These are phyloP conservation scores for Knoxia roxburghii DNA, from an alignment of 257 asterid genomes.

Conservation along the genomic window DNA sequence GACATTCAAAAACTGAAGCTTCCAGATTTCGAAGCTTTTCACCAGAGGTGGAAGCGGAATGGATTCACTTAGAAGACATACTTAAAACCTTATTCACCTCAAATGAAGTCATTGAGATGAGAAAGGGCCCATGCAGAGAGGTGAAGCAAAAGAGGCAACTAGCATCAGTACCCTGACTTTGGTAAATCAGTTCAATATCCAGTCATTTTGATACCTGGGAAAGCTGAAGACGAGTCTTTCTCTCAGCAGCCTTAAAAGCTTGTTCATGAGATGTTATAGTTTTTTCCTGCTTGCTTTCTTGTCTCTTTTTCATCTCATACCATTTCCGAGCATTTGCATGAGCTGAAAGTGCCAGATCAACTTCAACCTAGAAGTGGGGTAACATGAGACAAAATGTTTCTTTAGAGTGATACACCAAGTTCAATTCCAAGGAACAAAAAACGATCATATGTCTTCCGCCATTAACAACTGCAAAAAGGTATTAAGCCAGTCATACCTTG, in stretches of 20 bases:
- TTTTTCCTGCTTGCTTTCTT: slow-evolving; percentile 95
- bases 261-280: slow-evolving; percentile 87
- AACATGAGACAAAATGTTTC: not conserved
- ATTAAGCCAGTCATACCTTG: slow-evolving; percentile 45
- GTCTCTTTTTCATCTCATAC: slow-evolving; percentile 91
- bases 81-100: too few relatives aligned
- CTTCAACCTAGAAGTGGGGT: slow-evolving; percentile 63
- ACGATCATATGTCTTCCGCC: slow-evolving; percentile 6
- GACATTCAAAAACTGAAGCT: too few relatives aligned
- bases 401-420: too few relatives aligned
- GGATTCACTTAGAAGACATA: too few relatives aligned
- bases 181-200: not conserved
- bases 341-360: slow-evolving; percentile 93
- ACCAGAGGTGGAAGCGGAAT: not conserved
- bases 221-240: slow-evolving; percentile 82
- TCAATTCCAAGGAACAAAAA: not conserved
- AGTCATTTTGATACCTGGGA: slow-evolving; percentile 57
- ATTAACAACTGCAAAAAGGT: slow-evolving; percentile 3
- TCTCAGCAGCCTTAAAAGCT: slow-evolving; percentile 98
- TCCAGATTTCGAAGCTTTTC: too few relatives aligned
- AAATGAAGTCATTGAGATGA: too few relatives aligned
- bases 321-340: slow-evolving; percentile 99
- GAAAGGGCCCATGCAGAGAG: not conserved
- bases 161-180: not conserved
- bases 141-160: not conserved